phyloP scores from a whole-genome alignment of 1,284 basidiomycete genomes.

The Cystobasidium pallidum region DNA sequence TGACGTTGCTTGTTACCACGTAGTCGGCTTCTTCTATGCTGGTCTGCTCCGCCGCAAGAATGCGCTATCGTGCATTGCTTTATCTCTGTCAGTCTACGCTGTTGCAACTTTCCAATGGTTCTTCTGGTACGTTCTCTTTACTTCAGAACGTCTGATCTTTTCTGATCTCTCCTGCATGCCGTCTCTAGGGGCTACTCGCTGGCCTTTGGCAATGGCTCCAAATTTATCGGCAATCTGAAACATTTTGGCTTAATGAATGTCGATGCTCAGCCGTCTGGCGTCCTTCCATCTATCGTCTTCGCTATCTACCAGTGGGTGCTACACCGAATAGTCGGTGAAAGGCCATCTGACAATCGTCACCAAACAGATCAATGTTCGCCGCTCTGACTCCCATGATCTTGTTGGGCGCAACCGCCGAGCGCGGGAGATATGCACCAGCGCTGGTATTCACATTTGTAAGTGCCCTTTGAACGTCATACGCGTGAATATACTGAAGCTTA shows the following conservation, averaged over 20 bases:
- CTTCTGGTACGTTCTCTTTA: constrained; percentile 20
- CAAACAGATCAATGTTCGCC: constrained; percentile 70
- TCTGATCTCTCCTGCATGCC: constrained; percentile 39
- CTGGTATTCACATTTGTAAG: constrained; percentile 76
- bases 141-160: not conserved
- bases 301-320: constrained; percentile 70
- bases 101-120: constrained; percentile 71
- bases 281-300: constrained; percentile 71
- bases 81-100: constrained; percentile 74
- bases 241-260: constrained; percentile 67
- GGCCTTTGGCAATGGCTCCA: constrained; percentile 62
- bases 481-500: too few species aligned
- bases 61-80: constrained; percentile 87
- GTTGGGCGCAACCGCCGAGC: constrained; percentile 79
- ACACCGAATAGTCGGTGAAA: too few species aligned
- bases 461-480: too few species aligned
- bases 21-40: constrained; percentile 75
- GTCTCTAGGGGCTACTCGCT: constrained; percentile 54
- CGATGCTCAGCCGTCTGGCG: constrained; percentile 64
- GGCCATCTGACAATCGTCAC: not conserved
- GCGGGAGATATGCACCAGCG: constrained; percentile 81
- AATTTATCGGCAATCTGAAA: constrained; percentile 73
- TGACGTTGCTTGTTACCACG: not conserved
- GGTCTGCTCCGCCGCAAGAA: constrained; percentile 82
- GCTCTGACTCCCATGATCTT: constrained; percentile 68